Evolutionary conservation across 371 early-diverging fungal genomes (phyloP).

Genomic region (Conidiobolus incongruus): DNA sequence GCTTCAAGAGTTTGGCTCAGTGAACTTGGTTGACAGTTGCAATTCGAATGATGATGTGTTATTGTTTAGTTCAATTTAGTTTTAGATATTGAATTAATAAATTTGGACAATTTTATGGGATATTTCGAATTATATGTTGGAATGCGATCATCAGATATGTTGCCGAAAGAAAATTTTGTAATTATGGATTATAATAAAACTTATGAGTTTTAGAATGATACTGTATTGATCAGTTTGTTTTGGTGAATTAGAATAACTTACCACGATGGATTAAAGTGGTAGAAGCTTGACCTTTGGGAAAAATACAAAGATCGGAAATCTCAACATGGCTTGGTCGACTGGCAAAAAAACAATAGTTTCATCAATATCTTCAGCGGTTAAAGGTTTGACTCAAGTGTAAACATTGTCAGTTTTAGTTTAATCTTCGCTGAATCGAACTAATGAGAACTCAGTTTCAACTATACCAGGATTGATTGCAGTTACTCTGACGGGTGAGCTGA

Average conservation of each 20-base stretch:
- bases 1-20: too few species aligned
- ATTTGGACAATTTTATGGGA: too few species aligned
- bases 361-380: slow-evolving; percentile 17
- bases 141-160: too few species aligned
- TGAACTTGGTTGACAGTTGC: too few species aligned
- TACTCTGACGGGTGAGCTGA: slow-evolving; percentile 54
- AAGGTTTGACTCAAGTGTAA: slow-evolving; percentile 38
- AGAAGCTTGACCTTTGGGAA: slow-evolving; percentile 55
- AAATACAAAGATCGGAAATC: slow-evolving; percentile 49
- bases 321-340: slow-evolving; percentile 61
- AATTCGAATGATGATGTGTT: too few species aligned
- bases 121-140: too few species aligned
- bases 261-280: slow-evolving; percentile 16
- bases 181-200: too few species aligned
- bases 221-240: too few species aligned
- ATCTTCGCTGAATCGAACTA: slow-evolving; percentile 65
- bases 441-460: slow-evolving; percentile 84
- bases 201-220: too few species aligned
- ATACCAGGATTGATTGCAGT: slow-evolving; percentile 50
- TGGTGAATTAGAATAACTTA: neutral
- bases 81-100: too few species aligned
- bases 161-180: too few species aligned
- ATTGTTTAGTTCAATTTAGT: too few species aligned
- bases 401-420: slow-evolving; percentile 50
- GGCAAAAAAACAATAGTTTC: slow-evolving; percentile 66